Conservation (phyloP, 129 eudicot genomes). For the Chrysanthemum seticuspe region DNA sequence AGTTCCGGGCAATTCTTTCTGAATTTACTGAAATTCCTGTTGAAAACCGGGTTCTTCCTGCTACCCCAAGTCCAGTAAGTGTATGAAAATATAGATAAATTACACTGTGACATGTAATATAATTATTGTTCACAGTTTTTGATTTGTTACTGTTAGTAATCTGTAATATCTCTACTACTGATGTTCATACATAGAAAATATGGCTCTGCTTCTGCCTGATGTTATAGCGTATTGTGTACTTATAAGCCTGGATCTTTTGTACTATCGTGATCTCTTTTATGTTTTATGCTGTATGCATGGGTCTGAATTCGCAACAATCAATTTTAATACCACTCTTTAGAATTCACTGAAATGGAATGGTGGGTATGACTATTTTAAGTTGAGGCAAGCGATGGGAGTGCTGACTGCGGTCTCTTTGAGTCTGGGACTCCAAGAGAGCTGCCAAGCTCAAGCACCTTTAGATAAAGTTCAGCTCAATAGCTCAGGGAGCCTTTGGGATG, state of each 20-base stretch:
- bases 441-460: too few relatives aligned
- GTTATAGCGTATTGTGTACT: not conserved
- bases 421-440: too few relatives aligned
- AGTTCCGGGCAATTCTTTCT: constrained; percentile 87
- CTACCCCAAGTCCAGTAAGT: constrained; percentile 53
- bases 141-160: constrained; percentile 4
- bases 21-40: constrained; percentile 87
- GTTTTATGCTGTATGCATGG: too few relatives aligned
- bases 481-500: too few relatives aligned
- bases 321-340: too few relatives aligned
- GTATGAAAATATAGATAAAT: constrained; percentile 37
- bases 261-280: not conserved
- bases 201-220: not conserved
- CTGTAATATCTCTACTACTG: constrained; percentile 3
- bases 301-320: too few relatives aligned
- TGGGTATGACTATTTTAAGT: too few relatives aligned
- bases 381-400: too few relatives aligned
- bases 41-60: constrained; percentile 69
- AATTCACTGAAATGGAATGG: too few relatives aligned
- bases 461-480: too few relatives aligned
- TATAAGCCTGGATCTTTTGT: not conserved
- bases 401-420: too few relatives aligned
- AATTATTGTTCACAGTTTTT: constrained; percentile 7
- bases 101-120: constrained; percentile 11
- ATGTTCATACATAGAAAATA: constrained; percentile 7